Conservation (phyloP, 2,329 filamentous ascomycete genomes). For the Tothia fuscella region DNA sequence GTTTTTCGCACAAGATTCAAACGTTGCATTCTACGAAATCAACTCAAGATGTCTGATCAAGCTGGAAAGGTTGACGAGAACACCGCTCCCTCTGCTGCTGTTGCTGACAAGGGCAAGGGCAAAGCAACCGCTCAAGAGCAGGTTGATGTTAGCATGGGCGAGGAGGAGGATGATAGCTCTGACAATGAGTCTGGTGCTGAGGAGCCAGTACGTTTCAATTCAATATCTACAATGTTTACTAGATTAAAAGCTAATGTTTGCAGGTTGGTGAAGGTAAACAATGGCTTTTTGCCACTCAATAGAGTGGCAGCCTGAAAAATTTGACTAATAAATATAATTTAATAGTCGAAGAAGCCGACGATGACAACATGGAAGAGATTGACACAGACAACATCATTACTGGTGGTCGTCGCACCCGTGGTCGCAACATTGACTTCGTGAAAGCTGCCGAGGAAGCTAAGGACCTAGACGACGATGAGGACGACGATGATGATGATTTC, state of each 20-base stretch:
- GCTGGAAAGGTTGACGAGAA: constrained; percentile 5
- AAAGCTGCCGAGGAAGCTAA: constrained; percentile 74
- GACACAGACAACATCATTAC: constrained; percentile 77
- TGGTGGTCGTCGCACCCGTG: constrained; percentile 72
- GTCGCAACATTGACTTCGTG: constrained; percentile 83
- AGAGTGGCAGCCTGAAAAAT: constrained; percentile 7
- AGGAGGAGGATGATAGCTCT: constrained; percentile 47
- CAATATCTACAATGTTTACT: not conserved
- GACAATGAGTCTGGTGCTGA: constrained; percentile 57
- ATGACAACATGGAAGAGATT: constrained; percentile 81
- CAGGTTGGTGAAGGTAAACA: constrained; percentile 4
- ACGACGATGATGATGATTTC: constrained; percentile 59
- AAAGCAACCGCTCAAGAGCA: constrained; percentile 49
- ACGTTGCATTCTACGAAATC: not conserved
- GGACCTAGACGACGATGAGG: constrained; percentile 68
- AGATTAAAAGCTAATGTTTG: not conserved
- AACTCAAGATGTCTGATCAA: constrained; percentile 2
- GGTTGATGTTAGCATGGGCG: constrained; percentile 57
- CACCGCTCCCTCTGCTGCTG: constrained; percentile 1
- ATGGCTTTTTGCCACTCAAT: constrained; percentile 24
- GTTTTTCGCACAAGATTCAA: not conserved
- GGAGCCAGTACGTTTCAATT: constrained; percentile 29
- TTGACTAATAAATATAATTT: constrained; percentile 11
- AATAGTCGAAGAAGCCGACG: constrained; percentile 58
- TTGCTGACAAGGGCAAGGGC: constrained; percentile 65